Evolutionary conservation across 2,329 filamentous ascomycete species (phyloP).

Genomic region (Fusarium nurragi): DNA sequence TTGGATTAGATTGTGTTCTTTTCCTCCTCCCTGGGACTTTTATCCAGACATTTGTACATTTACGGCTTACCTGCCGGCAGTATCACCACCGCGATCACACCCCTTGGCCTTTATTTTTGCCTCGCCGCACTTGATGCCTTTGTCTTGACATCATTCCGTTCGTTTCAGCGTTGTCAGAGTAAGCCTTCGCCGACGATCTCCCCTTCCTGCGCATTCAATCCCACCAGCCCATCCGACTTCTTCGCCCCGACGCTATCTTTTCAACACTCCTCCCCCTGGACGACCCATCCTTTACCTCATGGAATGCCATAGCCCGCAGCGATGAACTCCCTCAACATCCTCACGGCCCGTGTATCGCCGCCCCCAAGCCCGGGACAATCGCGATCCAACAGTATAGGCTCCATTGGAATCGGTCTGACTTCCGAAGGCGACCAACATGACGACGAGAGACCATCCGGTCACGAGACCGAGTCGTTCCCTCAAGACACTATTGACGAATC

Average conservation of each 20-base stretch:
- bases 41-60: slow-evolving; percentile 13
- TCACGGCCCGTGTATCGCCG: slow-evolving; percentile 82
- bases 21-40: slow-evolving; percentile 15
- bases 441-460: slow-evolving; percentile 48
- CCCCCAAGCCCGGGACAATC: slow-evolving; percentile 65
- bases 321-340: slow-evolving; percentile 98
- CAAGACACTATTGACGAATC: slow-evolving; percentile 51
- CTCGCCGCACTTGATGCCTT: slow-evolving; percentile 33
- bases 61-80: slow-evolving; percentile 19
- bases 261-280: neutral
- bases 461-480: slow-evolving; percentile 48
- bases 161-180: slow-evolving; percentile 33
- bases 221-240: slow-evolving; percentile 4
- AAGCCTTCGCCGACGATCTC: slow-evolving; percentile 11
- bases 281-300: slow-evolving; percentile 52
- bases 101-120: slow-evolving; percentile 17
- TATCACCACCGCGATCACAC: slow-evolving; percentile 22
- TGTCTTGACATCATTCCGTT: slow-evolving; percentile 35
- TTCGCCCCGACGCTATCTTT: neutral
- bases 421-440: slow-evolving; percentile 50
- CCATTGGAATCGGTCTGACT: slow-evolving; percentile 59
- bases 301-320: slow-evolving; percentile 65
- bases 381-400: slow-evolving; percentile 69
- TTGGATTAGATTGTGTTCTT: slow-evolving; percentile 24
- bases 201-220: slow-evolving; percentile 25